Evolutionary conservation across 2,329 filamentous ascomycete genomes (phyloP), one percentile per base, ranked within the genome.

Genomic region (Epicoccum nigrum): DNA sequence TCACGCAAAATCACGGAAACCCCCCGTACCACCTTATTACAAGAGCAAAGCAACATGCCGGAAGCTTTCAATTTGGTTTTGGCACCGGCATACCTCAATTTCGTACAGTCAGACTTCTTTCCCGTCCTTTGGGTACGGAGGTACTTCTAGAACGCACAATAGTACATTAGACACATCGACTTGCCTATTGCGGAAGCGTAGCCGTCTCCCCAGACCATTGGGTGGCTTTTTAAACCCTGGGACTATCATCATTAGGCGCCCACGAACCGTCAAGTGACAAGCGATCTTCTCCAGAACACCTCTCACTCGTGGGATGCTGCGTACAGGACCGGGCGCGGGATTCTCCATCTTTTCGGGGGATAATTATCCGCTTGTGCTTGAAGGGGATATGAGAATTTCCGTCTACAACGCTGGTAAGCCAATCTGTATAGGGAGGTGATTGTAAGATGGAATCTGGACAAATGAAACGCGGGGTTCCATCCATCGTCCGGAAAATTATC

Each of bases 161-260:
- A 7, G 20, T 25, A 15, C 23, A 6, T 30, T 6, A 33, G 30
- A 32, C 39, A 37, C 43, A 43, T 34, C 11, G 32, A 49, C 40
- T 54, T 54, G 31, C 51, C 45, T 45, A 4, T 35, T 54, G 4
- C 5, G 35, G 51, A 12, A 49, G 34, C 13, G 5, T 40, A 45
- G 20, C 51, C 51, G 51, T 39, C 33, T 34, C 17, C 20, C 43
- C 43, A 47, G 37, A 31, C 30, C 32, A 33, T 32, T 51, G 37
- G 35, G 37, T 31, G 48, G 43, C 49, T 46, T 47, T 25, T 23
- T 15, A 15, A 49, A 54, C 51, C 51, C 45, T 54, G 51, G 40
- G 44, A 45, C 11, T 28, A 54, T 54, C 51, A 48, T 23, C 44
- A 31, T 35, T 45, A 35, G 39, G 50, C 44, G 40, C 38, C 32